phyloP scores from a whole-genome alignment of 768 basidiomycete species.

The Mycena filopes region DNA sequence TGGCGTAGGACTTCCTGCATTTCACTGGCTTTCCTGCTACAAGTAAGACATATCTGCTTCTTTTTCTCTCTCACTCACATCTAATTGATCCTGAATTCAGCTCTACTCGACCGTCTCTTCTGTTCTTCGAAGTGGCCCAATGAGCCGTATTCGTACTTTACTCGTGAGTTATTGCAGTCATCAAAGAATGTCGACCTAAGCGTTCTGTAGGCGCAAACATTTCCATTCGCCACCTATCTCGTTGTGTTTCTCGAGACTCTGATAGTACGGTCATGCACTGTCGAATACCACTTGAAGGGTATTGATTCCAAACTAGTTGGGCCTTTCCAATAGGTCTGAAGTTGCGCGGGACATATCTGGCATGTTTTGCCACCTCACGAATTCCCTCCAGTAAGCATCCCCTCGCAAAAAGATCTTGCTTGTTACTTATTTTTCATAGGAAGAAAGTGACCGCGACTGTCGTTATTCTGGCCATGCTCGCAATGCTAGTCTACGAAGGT shows the following conservation, averaged over 20 bases:
- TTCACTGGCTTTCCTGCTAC: conserved; percentile 2
- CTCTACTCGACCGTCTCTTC: conserved; percentile 2
- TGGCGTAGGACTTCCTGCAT: neutral
- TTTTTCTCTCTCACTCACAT: neutral
- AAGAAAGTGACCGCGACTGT: conserved; percentile 5
- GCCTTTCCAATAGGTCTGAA: neutral
- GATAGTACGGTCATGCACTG: neutral
- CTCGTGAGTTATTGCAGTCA: neutral
- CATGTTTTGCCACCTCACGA: conserved; percentile 4
- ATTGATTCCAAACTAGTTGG: neutral
- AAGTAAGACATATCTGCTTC: neutral
- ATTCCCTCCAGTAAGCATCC: neutral
- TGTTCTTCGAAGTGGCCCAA: neutral
- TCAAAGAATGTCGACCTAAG: neutral
- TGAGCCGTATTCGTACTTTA: neutral
- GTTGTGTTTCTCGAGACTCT: neutral
- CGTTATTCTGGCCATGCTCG: conserved; percentile 10
- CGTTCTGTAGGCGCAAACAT: neutral
- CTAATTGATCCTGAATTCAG: neutral
- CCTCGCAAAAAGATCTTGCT: neutral
- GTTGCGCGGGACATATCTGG: conserved; percentile 5
- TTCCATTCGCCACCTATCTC: conserved; percentile 2
- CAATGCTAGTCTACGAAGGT: conserved; percentile 16
- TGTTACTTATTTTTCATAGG: neutral
- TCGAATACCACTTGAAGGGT: neutral